phyloP scores from a whole-genome alignment of 2,329 filamentous ascomycete species.

The Pseudocercospora fuligena region DNA sequence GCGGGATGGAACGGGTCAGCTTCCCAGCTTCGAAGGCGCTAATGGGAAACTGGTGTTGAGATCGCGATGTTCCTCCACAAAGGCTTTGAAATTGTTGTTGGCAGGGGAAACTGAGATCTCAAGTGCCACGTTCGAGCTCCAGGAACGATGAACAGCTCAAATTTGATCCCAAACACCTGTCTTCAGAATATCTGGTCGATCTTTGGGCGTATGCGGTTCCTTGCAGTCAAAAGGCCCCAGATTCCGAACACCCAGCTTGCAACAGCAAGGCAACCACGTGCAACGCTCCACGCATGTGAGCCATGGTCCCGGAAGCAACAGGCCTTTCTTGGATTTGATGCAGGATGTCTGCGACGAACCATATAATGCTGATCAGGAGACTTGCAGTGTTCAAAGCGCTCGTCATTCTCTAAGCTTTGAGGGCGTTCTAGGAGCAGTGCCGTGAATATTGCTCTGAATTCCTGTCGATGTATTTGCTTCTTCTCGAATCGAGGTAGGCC shows the following conservation, averaged over 20 bases:
- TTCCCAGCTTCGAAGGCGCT: not conserved
- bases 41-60: not conserved
- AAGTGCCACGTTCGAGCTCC: not conserved
- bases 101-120: not conserved
- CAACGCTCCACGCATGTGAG: conserved; percentile 2
- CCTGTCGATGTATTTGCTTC: conserved; percentile 32
- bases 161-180: not conserved
- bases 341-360: not conserved
- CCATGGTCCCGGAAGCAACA: not conserved
- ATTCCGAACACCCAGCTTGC: not conserved
- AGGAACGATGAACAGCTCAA: not conserved
- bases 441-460: conserved; percentile 28
- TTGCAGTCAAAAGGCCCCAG: conserved; percentile 13
- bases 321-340: too few relatives aligned
- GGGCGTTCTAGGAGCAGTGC: conserved; percentile 22
- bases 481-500: conserved; percentile 22
- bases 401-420: conserved; percentile 19
- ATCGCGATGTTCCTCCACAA: not conserved
- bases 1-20: conserved; percentile 4
- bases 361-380: not conserved
- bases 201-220: conserved; percentile 4
- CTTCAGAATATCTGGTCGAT: not conserved
- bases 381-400: not conserved
- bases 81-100: not conserved
- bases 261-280: conserved; percentile 16